phyloP scores from a whole-genome alignment of 2,329 filamentous ascomycete species.

The Cytospora leucostoma region DNA sequence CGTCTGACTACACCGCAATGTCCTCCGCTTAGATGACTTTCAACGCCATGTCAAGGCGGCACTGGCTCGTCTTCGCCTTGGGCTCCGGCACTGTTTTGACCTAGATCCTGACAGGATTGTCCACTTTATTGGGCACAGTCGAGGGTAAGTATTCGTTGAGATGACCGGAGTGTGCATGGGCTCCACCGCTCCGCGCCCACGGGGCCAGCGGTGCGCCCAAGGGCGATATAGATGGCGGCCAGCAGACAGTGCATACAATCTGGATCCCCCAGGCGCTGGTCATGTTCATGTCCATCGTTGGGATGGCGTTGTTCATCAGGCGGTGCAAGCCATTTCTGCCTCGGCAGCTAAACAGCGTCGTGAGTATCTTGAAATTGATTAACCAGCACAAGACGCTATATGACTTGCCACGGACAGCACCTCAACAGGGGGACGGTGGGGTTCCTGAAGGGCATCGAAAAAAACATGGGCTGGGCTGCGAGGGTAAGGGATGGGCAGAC shows the following conservation, averaged over 20 bases:
- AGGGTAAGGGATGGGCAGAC: conserved; percentile 68
- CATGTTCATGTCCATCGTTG: conserved; percentile 60
- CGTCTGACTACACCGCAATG: conserved; percentile 72
- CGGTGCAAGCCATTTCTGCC: conserved; percentile 72
- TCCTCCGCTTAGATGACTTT: conserved; percentile 67
- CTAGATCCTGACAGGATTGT: conserved; percentile 71
- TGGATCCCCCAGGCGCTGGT: conserved; percentile 65
- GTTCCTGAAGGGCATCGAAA: conserved; percentile 59
- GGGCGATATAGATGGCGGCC: conserved; percentile 49
- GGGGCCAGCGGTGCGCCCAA: conserved; percentile 24
- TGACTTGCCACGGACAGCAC: conserved; percentile 70
- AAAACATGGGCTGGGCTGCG: conserved; percentile 74
- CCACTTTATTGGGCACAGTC: conserved; percentile 65
- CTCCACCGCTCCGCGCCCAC: conserved; percentile 1
- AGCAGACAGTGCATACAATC: conserved; percentile 66
- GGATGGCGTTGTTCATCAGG: conserved; percentile 59
- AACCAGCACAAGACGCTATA: conserved; percentile 80
- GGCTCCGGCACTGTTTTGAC: conserved; percentile 71
- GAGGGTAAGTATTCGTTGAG: conserved; percentile 60
- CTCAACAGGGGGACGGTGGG: conserved; percentile 61
- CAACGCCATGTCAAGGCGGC: conserved; percentile 62
- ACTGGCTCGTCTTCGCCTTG: conserved; percentile 67
- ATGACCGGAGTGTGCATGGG: conserved; percentile 28
- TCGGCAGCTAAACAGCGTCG: conserved; percentile 76
- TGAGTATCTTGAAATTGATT: conserved; percentile 73